These are phyloP conservation scores for Suhomyces bribrorum DNA, from an alignment of 1,139 yeast genomes.

Conservation along the genomic window DNA sequence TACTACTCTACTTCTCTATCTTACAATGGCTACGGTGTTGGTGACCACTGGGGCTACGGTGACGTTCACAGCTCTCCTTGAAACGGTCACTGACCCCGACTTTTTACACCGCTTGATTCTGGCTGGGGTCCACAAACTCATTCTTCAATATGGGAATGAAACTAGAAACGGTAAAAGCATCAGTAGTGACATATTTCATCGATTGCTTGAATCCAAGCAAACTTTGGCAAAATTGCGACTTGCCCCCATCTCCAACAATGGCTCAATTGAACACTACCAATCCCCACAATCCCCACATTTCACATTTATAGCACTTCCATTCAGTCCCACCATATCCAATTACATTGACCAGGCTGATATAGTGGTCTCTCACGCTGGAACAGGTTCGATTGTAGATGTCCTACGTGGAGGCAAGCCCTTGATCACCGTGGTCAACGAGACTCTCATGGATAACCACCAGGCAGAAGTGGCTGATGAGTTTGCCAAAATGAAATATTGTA, in stretches of 20 bases:
- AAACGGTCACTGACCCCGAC: constrained; percentile 31
- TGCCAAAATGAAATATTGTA: constrained; percentile 22
- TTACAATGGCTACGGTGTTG: constrained; percentile 30
- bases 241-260: background rate
- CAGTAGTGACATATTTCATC: constrained; percentile 26
- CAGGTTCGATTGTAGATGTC: constrained; percentile 87
- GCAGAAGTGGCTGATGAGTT: constrained; percentile 69
- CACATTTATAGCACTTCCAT: constrained; percentile 43
- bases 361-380: constrained; percentile 88
- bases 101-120: constrained; percentile 38
- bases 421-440: constrained; percentile 68
- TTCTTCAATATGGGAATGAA: constrained; percentile 73
- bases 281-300: constrained; percentile 7
- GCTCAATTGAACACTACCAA: background rate
- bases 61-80: constrained; percentile 62
- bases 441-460: constrained; percentile 87
- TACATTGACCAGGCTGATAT: constrained; percentile 49
- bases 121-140: constrained; percentile 41
- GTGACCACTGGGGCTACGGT: constrained; percentile 88
- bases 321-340: constrained; percentile 40
- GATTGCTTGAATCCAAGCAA: constrained; percentile 16
- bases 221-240: constrained; percentile 15
- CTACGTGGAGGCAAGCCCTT: constrained; percentile 57
- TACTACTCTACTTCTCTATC: no score
- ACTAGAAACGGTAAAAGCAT: constrained; percentile 27